Percentiles rank a stretch among this genome's conserved stretches.
Conservation (phyloP, 805 yeast species). For the Candida yuanshanica region DNA sequence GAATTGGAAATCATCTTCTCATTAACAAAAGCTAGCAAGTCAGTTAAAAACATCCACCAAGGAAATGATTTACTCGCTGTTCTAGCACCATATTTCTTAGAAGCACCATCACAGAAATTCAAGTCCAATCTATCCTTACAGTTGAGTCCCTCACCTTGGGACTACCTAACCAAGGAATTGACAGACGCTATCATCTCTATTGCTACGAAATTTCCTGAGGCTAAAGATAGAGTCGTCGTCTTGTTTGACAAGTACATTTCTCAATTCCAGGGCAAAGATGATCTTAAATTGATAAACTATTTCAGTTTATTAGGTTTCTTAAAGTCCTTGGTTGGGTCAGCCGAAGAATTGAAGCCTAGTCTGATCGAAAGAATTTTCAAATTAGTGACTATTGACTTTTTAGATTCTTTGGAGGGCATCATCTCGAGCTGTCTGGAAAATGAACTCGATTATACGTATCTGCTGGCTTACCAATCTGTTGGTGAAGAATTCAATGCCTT, state of each 20-base stretch:
- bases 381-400: conserved; percentile 12
- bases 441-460: conserved; percentile 24
- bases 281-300: conserved; percentile 15
- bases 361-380: conserved; percentile 25
- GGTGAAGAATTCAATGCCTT: conserved; percentile 31
- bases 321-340: conserved; percentile 24
- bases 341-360: conserved; percentile 14
- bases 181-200: conserved; percentile 27
- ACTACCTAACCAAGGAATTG: conserved; percentile 30
- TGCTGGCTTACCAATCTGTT: conserved; percentile 29
- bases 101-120: conserved; percentile 45
- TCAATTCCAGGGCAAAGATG: conserved; percentile 9
- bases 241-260: conserved; percentile 25
- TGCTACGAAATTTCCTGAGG: conserved; percentile 24
- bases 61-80: conserved; percentile 36
- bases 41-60: conserved; percentile 29
- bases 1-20: conserved; percentile 53
- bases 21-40: conserved; percentile 33
- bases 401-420: conserved; percentile 18
- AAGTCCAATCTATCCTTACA: conserved; percentile 31
- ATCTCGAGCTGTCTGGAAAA: conserved; percentile 30
- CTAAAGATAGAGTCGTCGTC: conserved; percentile 13
- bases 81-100: conserved; percentile 42
- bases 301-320: conserved; percentile 35
- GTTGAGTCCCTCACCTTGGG: conserved; percentile 34